Evolutionary conservation across 148 eudicot species (phyloP), one percentile per base, ranked within the genome.

Genomic region (Euryodendron excelsum): DNA sequence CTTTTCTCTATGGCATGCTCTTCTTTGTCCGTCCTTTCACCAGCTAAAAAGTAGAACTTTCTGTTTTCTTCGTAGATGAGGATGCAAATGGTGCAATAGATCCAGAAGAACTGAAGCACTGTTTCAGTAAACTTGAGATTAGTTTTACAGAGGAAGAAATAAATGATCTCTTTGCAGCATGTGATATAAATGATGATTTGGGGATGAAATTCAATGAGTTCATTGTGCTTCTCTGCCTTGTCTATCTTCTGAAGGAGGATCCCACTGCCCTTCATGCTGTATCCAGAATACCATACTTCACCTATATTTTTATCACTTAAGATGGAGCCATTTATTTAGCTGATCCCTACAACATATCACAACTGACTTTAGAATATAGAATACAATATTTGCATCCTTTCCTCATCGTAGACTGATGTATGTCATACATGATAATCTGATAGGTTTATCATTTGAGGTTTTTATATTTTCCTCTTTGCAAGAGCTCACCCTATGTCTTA

Each of bases 151-250:
- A 95, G 55, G 97, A 95, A 81, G 97, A 93, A 76, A 86, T 90
- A 53, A 75, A 81, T 65, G 97, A 89, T 68, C 85, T 95, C 41
- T 95, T 95, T 75, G 80, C 82, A 45, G 91, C 94, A 12, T 95
- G 98, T 63, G 96, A 91, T 82, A 87, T 95, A 1, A 88, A 86
- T 74, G 92, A 91, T 14, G 86, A 84, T 33, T 79, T 70, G 87
- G 90, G 89, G 30, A 88, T 95, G 72, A 85, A 87, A 36, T 95
- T 91, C 89, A 93, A 86, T 63, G 98, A 93, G 80, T 95, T 95
- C 81, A 88, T 95, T 56, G 98, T 95, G 77, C 93, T 95, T 79
- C 89, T 96, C 66, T 96, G 94, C 86, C 93, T 93, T 37, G 94
- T 91, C 65, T 91, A 93, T 85, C 97, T 96, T 85, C 90, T 96